Base-by-base conservation (phyloP, 768 basidiomycete species). In the Trametes cubensis region DNA sequence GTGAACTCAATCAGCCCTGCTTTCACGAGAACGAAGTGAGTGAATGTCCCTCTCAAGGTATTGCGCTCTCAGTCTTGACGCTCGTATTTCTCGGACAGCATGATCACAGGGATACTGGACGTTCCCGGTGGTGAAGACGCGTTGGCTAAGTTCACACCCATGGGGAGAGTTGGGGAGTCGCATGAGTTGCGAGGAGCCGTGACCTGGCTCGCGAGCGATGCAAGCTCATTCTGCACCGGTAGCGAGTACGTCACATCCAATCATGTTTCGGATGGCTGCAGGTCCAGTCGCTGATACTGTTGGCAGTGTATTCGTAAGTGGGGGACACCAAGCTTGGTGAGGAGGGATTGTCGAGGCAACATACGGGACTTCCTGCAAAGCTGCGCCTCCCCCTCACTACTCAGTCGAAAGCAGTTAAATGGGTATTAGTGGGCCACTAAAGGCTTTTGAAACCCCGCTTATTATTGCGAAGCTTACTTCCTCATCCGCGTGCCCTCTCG, bases 1-100 rank as follows among this genome's bases (percentile, higher is more conserved):
- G 88, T 90, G 59, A 92, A 92, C 71, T 78, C 85, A 6, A 78
- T 92, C 54, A 91, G 89, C 8, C 89, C 89, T 0, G 89, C 89
- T 3, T 81, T 88, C 67, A 88, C 90, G 26, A 86, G 87, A 68
- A 91, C 89, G 4, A 78, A 78, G 86, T 86, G 52, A 40, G 70
- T 61, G 55, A 18, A 17, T 14, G 23, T 11, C 40, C 7, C 40
- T 10, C 25, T 15, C 39, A 18, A 2, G 49, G 18, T 17, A 34
- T 14, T 15, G 1, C 25, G 8, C 15, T 6, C 26, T 11, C n/a
- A 14, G 21, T 55, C 42, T 30, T 18, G 13, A 46, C 49, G 39
- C 23, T 23, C 38, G 6, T 6, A 34, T 34, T 10, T 10, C 17
- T 28, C 48, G 48, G 14, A 4, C 26, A 49, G 48, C 26, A 30